Evolutionary conservation across 257 asterid species (phyloP).

Genomic region (Nicotiana undulata): DNA sequence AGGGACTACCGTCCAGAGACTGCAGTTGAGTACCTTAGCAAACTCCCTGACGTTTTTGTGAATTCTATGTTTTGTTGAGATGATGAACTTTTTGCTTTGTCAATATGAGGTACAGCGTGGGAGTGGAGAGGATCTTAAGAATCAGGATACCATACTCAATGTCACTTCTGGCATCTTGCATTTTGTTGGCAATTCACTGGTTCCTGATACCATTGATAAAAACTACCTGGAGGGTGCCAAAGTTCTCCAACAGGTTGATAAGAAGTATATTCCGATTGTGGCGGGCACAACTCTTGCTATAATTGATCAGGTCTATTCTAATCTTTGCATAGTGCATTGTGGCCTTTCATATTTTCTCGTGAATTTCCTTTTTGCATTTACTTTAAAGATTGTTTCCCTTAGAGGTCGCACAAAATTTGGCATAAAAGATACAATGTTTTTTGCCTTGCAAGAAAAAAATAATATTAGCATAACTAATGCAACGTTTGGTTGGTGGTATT

Average conservation of each 20-base stretch:
- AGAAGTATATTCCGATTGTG: constrained; percentile 87
- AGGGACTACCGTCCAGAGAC: constrained; percentile 26
- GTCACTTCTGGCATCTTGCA: constrained; percentile 58
- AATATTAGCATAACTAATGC: not conserved
- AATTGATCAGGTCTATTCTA: constrained; percentile 69
- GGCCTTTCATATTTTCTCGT: not conserved
- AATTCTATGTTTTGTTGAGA: constrained; percentile 3
- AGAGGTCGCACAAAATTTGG: not conserved
- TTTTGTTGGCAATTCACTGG: constrained; percentile 50
- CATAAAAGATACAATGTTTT: not conserved
- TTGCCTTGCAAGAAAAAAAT: not conserved
- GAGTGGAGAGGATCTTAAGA: constrained; percentile 15
- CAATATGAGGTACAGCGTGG: constrained; percentile 35
- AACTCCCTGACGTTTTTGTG: constrained; percentile 17
- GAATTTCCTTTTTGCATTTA: not conserved
- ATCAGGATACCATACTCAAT: constrained; percentile 56
- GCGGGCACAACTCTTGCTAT: constrained; percentile 69
- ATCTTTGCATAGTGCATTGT: not conserved
- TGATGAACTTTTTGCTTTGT: constrained; percentile 11
- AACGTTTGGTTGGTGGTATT: not conserved
- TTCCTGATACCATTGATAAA: constrained; percentile 73
- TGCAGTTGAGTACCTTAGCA: constrained; percentile 37
- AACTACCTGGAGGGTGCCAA: constrained; percentile 61
- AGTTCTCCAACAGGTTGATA: constrained; percentile 90
- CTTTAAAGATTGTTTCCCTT: not conserved